Evolutionary conservation across 1,284 basidiomycete genomes (phyloP).

Genomic region (Cystobasidium slooffiae): DNA sequence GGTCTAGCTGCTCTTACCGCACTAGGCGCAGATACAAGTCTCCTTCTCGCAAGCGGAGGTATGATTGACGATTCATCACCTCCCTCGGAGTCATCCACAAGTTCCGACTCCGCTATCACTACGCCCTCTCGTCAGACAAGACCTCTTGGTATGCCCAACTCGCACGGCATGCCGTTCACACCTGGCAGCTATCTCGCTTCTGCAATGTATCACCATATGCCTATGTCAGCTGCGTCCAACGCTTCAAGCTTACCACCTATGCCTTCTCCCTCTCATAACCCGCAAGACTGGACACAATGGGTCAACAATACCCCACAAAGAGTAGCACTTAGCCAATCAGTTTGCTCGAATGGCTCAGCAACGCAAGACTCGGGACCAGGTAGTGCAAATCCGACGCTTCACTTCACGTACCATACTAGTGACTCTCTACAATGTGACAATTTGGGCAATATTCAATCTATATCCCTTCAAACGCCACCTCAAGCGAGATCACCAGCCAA

Average conservation of each 20-base stretch:
- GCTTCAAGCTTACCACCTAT: slow-evolving; percentile 4
- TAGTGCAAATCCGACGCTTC: neutral
- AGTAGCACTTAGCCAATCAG: neutral
- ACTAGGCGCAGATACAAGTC: neutral
- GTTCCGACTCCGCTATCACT: neutral
- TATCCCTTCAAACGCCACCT: neutral
- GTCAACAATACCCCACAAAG: slow-evolving; percentile 32
- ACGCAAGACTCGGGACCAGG: neutral
- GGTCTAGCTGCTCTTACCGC: slow-evolving; percentile 12
- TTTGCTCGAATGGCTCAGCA: neutral
- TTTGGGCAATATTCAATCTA: neutral
- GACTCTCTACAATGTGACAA: neutral
- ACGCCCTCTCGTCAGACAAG: slow-evolving; percentile 5
- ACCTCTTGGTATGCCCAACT: neutral
- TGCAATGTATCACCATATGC: neutral
- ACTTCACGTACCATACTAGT: neutral
- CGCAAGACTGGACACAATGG: slow-evolving; percentile 36
- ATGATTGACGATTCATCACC: neutral
- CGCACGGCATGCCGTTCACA: neutral
- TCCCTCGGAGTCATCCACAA: slow-evolving; percentile 3
- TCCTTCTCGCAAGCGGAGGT: neutral
- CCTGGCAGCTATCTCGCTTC: slow-evolving; percentile 4
- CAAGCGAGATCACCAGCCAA: neutral
- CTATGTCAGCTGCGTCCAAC: slow-evolving; percentile 1
- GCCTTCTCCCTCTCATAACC: slow-evolving; percentile 9